These are phyloP conservation scores for Fistulinella prunicolor DNA, from an alignment of 768 basidiomycete genomes.

Conservation along the genomic window DNA sequence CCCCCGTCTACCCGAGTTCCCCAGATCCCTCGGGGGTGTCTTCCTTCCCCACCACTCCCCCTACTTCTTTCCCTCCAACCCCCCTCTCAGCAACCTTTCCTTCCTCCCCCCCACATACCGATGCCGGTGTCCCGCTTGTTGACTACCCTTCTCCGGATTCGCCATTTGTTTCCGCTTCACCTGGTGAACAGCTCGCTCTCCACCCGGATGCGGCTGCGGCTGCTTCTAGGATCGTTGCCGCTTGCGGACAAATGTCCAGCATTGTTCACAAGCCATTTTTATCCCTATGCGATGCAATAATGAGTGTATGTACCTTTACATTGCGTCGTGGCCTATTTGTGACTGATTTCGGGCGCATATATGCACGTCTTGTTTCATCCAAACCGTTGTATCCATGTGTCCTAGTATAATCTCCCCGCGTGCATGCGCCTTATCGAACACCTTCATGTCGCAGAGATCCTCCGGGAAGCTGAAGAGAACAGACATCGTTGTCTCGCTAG, in stretches of 20 bases:
- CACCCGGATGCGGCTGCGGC: slow-evolving; percentile 60
- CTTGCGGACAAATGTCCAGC: slow-evolving; percentile 62
- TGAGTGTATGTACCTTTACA: slow-evolving; percentile 50
- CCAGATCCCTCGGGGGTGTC: slow-evolving; percentile 32
- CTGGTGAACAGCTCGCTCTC: slow-evolving; percentile 52
- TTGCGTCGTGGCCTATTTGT: neutral
- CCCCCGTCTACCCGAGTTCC: slow-evolving; percentile 22
- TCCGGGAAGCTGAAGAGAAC: slow-evolving; percentile 57
- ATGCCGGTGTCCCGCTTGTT: neutral
- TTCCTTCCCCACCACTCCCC: slow-evolving; percentile 23
- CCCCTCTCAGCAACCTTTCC: slow-evolving; percentile 31
- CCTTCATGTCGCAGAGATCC: slow-evolving; percentile 65
- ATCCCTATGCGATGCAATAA: slow-evolving; percentile 67
- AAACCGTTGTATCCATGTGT: no score
- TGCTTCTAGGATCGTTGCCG: slow-evolving; percentile 62
- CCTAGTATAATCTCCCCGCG: slow-evolving; percentile 74
- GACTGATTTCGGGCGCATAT: slow-evolving; percentile 5
- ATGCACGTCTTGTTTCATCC: slow-evolving; percentile 12
- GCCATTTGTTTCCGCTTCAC: slow-evolving; percentile 44
- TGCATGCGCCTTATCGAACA: slow-evolving; percentile 74
- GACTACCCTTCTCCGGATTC: slow-evolving; percentile 60
- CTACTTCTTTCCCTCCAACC: slow-evolving; percentile 26
- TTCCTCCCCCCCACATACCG: slow-evolving; percentile 5
- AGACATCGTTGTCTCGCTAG: slow-evolving; percentile 44
- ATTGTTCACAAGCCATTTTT: slow-evolving; percentile 68